Evolutionary conservation across 495 filamentous ascomycete genomes (phyloP).

Genomic region (Pyronema omphalodes): DNA sequence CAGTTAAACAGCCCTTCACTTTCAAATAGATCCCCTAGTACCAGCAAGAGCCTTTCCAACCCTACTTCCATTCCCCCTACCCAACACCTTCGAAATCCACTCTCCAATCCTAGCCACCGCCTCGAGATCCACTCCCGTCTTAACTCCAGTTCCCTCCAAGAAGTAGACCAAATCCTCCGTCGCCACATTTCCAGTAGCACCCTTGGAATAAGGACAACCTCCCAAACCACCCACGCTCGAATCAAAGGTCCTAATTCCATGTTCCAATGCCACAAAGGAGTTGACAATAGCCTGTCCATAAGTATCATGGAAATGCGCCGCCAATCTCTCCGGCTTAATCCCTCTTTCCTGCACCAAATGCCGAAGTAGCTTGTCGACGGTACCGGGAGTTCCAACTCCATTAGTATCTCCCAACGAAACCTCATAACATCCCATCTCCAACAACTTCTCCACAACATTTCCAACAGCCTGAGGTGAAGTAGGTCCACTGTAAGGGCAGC

Average conservation of each 20-base stretch:
- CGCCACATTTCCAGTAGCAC: slow-evolving; percentile 85
- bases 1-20: background rate
- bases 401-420: slow-evolving; percentile 90
- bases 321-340: slow-evolving; percentile 59
- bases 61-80: slow-evolving; percentile 51
- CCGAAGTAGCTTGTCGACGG: slow-evolving; percentile 12
- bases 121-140: slow-evolving; percentile 75
- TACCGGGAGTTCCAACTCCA: slow-evolving; percentile 77
- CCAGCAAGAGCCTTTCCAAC: slow-evolving; percentile 64
- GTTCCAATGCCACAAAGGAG: slow-evolving; percentile 66
- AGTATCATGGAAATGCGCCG: slow-evolving; percentile 92
- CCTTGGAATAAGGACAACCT: slow-evolving; percentile 84
- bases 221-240: slow-evolving; percentile 77
- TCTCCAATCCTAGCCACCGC: slow-evolving; percentile 61
- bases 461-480: slow-evolving; percentile 63
- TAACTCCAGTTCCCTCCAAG: slow-evolving; percentile 59
- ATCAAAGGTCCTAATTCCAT: slow-evolving; percentile 80
- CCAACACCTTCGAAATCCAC: slow-evolving; percentile 78
- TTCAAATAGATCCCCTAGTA: slow-evolving; percentile 22
- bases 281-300: slow-evolving; percentile 92
- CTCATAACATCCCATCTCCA: slow-evolving; percentile 93
- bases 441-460: slow-evolving; percentile 57
- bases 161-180: slow-evolving; percentile 91
- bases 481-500: slow-evolving; percentile 86
- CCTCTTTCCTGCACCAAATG: slow-evolving; percentile 52